Evolutionary conservation across 2,329 filamentous ascomycete genomes (phyloP).

Genomic region (Aureobasidium sp.): DNA sequence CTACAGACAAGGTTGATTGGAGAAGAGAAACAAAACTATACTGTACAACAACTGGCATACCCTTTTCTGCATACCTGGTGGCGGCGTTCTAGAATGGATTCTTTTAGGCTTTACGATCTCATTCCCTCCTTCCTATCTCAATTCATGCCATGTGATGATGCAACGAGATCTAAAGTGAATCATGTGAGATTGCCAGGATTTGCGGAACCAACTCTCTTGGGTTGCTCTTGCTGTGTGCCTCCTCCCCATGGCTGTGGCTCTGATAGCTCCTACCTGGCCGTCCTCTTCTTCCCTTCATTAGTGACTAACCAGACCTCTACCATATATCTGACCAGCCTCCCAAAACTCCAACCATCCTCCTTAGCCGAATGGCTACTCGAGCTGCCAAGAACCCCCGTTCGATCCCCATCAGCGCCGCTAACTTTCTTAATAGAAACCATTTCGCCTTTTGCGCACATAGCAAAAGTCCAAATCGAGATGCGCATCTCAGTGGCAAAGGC

Average conservation of each 20-base stretch:
- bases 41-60: conserved; percentile 9
- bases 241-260: neutral
- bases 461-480: neutral
- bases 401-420: neutral
- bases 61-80: conserved; percentile 3
- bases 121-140: neutral
- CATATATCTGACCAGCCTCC: neutral
- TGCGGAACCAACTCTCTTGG: no score
- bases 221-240: neutral
- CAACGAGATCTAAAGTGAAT: neutral
- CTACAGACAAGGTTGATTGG: conserved; percentile 3
- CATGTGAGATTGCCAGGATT: no score
- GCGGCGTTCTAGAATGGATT: neutral
- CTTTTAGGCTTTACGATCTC: neutral
- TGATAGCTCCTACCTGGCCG: neutral
- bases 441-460: neutral
- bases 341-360: neutral
- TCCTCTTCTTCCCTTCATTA: no score
- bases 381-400: neutral
- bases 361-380: neutral
- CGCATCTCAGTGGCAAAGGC: neutral
- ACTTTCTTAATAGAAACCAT: neutral
- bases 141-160: neutral
- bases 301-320: neutral
- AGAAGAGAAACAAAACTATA: neutral